These are phyloP conservation scores for Solioccasus polychromus DNA, from an alignment of 768 basidiomycete species.

Conservation along the genomic window DNA sequence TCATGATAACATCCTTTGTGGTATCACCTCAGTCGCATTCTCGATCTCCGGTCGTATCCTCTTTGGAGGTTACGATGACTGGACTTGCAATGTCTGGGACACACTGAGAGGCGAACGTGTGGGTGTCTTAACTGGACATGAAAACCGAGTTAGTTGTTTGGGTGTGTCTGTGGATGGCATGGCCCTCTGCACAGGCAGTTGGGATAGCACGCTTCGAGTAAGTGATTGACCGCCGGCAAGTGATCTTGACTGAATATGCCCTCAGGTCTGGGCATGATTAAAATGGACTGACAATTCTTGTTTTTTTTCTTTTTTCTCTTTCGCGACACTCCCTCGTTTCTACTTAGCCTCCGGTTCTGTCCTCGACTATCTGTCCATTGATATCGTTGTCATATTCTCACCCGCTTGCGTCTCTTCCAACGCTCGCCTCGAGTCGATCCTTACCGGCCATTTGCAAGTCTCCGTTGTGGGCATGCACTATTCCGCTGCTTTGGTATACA, in stretches of 20 bases:
- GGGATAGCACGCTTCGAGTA: conserved; percentile 97
- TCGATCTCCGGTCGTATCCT: conserved; percentile 96
- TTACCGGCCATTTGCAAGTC: conserved; percentile 47
- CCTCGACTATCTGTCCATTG: conserved; percentile 38
- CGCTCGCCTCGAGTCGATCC: conserved; percentile 60
- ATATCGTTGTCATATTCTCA: conserved; percentile 54
- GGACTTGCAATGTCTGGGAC: conserved; percentile 99
- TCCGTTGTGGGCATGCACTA: conserved; percentile 29
- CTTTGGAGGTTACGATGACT: conserved; percentile 99
- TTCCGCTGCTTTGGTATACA: conserved; percentile 36
- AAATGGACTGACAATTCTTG: conserved; percentile 24
- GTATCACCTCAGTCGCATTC: conserved; percentile 98
- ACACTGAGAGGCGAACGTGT: conserved; percentile 98
- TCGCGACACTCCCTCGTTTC: conserved; percentile 23
- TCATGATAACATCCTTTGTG: conserved; percentile 98
- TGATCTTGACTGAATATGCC: conserved; percentile 9
- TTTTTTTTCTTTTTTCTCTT: conserved; percentile 8
- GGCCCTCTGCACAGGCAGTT: conserved; percentile 97
- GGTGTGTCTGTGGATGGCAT: conserved; percentile 96
- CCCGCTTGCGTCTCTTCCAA: conserved; percentile 45
- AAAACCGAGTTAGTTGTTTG: conserved; percentile 96
- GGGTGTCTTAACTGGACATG: conserved; percentile 95
- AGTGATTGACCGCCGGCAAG: conserved; percentile 26
- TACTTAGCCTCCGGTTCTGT: conserved; percentile 20
- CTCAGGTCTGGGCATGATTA: conserved; percentile 81